Conservation (phyloP, 129 eudicot species). For the Solidago caesia region DNA sequence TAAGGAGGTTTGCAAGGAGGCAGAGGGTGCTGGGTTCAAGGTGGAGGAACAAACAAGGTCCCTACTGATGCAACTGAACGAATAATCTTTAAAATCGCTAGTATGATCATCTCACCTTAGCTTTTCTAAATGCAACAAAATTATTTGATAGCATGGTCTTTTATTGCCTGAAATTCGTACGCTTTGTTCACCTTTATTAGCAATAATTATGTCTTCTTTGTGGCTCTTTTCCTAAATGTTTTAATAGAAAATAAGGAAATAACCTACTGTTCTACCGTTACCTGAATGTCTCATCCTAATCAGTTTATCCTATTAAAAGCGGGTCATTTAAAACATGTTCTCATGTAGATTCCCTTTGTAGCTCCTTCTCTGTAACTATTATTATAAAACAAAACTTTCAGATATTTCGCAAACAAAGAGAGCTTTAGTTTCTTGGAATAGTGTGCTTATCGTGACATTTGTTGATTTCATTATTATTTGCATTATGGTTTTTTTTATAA, state of each 20-base stretch:
- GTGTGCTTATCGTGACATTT: neutral
- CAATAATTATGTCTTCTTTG: neutral
- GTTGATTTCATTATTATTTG: neutral
- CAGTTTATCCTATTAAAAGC: neutral
- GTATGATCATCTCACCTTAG: constrained; percentile 25
- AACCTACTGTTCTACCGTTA: neutral
- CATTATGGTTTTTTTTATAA: neutral
- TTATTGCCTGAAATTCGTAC: neutral
- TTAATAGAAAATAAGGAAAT: neutral
- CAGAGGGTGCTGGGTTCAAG: constrained; percentile 69
- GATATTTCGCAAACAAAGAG: constrained; percentile 11
- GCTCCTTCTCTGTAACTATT: neutral
- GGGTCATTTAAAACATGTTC: neutral
- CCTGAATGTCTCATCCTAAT: neutral
- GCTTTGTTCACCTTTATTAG: neutral
- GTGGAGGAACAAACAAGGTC: constrained; percentile 49
- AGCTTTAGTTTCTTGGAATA: neutral
- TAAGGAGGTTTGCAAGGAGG: constrained; percentile 77
- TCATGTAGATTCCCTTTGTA: neutral
- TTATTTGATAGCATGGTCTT: neutral
- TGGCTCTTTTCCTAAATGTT: neutral
- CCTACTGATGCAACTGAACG: constrained; percentile 43
- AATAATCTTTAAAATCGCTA: constrained; percentile 2
- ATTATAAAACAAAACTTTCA: neutral
- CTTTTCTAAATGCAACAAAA: neutral